Evolutionary conservation across 306 rosid species (phyloP), one percentile per base, ranked within the genome.

Genomic region (Vigna angularis): DNA sequence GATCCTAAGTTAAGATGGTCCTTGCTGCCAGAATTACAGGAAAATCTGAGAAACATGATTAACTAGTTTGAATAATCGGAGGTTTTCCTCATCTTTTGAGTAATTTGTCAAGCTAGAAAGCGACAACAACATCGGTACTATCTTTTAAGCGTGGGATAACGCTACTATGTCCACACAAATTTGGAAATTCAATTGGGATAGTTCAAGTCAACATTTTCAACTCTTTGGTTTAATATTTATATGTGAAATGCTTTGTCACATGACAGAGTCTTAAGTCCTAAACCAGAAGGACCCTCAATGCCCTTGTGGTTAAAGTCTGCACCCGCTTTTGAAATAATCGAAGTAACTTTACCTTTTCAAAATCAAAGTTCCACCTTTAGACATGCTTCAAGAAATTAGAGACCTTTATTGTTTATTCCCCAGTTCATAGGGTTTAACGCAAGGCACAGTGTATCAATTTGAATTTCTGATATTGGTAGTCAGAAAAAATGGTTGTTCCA

Each of bases 331-430:
- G 88, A 66, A 82, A 72, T 71, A 65, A 81, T 87, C 84, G 73
- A 88, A 85, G 87, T 70, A 66, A 80, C 92, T 90, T 90, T 83
- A 55, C 20, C 84, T 85, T 86, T 90, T 71, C 64, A 83, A 82
- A 83, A 76, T 70, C 42, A 82, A 72, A 52, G 20, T 40, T 56
- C 22, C 57, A 76, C 84, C 82, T 81, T 82, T 78, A 77, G 73
- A 76, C 79, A 61, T 36, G 65, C 59, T 61, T 66, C 52, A 74
- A 32, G 77, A 76, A 80, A 71, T 68, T 72, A 79, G 65, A 72
- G 28, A 81, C 45, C 74, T 50, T 40, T 55, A 42, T 70, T 72
- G 44, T 73, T 66, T 18, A 22, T 49, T 40, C 36, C 50, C 70
- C 56, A 7, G 65, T 30, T 48, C 82, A 70, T 78, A 47, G 86